Evolutionary conservation across 495 filamentous ascomycete genomes (phyloP), one percentile per base, ranked within the genome.

Genomic region (Penicillium cosmopolitanum): DNA sequence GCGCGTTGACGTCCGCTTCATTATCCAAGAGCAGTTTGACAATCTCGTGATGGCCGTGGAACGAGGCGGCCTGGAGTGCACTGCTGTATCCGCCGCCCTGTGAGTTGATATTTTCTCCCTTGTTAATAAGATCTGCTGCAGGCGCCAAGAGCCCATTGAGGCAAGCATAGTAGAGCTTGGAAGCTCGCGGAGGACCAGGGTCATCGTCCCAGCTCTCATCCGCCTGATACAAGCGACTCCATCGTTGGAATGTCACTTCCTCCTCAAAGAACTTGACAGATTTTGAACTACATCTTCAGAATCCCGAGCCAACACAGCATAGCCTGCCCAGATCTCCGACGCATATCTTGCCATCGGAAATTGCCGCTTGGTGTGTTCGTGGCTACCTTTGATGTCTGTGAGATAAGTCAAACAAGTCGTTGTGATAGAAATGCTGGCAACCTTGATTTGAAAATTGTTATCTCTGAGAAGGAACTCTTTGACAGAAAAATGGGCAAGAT

Each of bases 401-500:
- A 74, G 65, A 53, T 72, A 69, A 33, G 59, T 60, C 9, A 73
- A 60, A 54, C 64, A 70, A 13, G 60, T 65, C 52, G 16, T 64
- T n/a, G 62, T 58, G 19, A 73, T 67, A 7, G 21, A 63, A 21
- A 61, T 60, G 12, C 66, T 65, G 19, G 64, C 62, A 38, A 62
- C 47, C 31, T 25, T 55, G 4, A 67, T 55, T 15, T 51, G 7
- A 28, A 67, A 63, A 23, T 48, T 8, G 62, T 53, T 3, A 13
- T 53, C 4, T 54, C 34, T 16, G 42, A 70, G 50, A 31, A 69
- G 60, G 38, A 66, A 74, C 48, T 73, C 68, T 57, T 68, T 67
- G 16, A 73, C 68, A 15, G 62, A 69, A 59, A 69, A 68, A 50
- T 73, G 68, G 25, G 67, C 67, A 43, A 72, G 61, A 51, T 64